A percentile compares a stretch with the other conserved stretches of the same genome.
Evolutionary conservation across 805 yeast species (phyloP).

Genomic region (Candida broadrunensis): DNA sequence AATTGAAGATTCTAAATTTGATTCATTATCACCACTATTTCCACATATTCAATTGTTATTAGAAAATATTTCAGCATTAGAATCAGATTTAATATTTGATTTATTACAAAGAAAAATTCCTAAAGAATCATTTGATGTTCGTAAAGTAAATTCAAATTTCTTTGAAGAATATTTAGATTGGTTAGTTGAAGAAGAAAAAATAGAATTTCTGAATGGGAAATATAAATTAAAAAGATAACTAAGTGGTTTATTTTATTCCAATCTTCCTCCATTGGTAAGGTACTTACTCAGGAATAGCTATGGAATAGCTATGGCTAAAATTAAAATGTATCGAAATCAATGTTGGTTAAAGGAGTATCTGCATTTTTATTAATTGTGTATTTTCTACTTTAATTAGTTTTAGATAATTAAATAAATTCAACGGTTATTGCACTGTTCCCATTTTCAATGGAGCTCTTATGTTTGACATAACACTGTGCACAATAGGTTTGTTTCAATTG

Average conservation of each 20-base stretch:
- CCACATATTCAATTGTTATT: constrained; percentile 56
- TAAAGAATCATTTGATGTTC: constrained; percentile 37
- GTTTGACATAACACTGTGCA: no score
- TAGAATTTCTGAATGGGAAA: constrained; percentile 29
- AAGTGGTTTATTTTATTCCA: not conserved
- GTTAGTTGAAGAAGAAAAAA: constrained; percentile 43
- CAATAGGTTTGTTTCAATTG: no score
- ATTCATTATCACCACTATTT: constrained; percentile 17
- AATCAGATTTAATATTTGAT: constrained; percentile 48
- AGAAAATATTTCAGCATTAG: constrained; percentile 51
- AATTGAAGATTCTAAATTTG: not conserved
- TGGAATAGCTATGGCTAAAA: no score
- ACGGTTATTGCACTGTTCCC: no score
- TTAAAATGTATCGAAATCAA: no score
- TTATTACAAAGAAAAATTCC: constrained; percentile 58
- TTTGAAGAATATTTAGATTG: constrained; percentile 39
- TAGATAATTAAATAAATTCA: no score
- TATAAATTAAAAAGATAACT: constrained; percentile 23
- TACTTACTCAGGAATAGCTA: not conserved
- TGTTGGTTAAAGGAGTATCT: no score
- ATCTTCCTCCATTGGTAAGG: no score
- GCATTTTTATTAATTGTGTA: not conserved
- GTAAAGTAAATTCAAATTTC: constrained; percentile 34
- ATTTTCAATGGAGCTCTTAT: no score
- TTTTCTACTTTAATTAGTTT: no score